phyloP scores from a whole-genome alignment of 495 filamentous ascomycete genomes.

The Chaetomium fimeti region DNA sequence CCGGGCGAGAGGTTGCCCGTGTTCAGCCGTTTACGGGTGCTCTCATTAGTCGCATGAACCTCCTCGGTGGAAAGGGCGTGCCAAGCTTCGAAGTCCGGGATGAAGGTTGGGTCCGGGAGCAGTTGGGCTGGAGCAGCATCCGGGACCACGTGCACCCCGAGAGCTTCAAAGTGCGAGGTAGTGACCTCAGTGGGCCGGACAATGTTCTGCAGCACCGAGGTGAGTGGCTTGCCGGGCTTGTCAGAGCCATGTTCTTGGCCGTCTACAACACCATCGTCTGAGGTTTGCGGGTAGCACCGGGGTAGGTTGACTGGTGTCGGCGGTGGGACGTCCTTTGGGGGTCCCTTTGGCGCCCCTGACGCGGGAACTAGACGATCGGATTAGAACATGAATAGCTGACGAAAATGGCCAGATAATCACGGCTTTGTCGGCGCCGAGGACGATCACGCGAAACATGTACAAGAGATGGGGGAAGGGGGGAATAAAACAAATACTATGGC shows the following conservation, averaged over 20 bases:
- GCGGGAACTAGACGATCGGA: constrained; percentile 36
- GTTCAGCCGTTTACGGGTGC: constrained; percentile 43
- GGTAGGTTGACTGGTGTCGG: constrained; percentile 56
- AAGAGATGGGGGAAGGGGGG: not conserved
- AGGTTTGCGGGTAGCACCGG: constrained; percentile 40
- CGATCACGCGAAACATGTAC: constrained; percentile 27
- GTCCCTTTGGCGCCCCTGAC: constrained; percentile 28
- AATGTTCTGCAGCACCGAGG: constrained; percentile 46
- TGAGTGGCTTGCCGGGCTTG: constrained; percentile 36
- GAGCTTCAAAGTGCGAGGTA: constrained; percentile 48
- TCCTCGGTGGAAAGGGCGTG: constrained; percentile 46
- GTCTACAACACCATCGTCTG: constrained; percentile 15
- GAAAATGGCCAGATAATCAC: constrained; percentile 6
- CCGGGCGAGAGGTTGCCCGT: constrained; percentile 52
- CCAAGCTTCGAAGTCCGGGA: constrained; percentile 50
- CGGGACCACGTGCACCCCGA: constrained; percentile 49
- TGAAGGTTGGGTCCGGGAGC: constrained; percentile 48
- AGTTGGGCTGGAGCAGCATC: constrained; percentile 46
- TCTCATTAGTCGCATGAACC: constrained; percentile 43
- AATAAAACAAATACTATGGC: constrained; percentile 7
- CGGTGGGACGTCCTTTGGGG: constrained; percentile 50
- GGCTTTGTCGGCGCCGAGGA: constrained; percentile 21
- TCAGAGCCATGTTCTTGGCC: constrained; percentile 8
- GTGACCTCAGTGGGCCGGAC: constrained; percentile 49
- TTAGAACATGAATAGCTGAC: constrained; percentile 25